Conservation (phyloP, 768 basidiomycete species). For the Rhizopogon vesiculosus region DNA sequence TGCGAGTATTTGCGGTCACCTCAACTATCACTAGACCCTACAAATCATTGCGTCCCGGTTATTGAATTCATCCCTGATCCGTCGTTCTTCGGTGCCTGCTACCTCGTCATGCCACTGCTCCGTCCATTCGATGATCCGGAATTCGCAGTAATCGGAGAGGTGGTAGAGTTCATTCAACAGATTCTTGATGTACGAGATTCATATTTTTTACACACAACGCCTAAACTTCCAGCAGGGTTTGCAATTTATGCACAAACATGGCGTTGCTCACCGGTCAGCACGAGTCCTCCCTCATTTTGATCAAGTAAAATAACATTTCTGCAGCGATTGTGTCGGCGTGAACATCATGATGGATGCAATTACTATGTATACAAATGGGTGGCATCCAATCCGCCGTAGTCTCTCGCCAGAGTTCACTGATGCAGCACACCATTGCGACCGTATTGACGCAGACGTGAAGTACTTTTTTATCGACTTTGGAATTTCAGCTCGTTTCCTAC, state of each 20-base stretch:
- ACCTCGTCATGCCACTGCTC: conserved; percentile 26
- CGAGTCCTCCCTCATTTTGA: background rate
- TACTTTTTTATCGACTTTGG: conserved; percentile 36
- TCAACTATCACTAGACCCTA: background rate
- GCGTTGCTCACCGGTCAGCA: conserved; percentile 31
- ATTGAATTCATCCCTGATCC: conserved; percentile 11
- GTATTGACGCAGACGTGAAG: conserved; percentile 19
- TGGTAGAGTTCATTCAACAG: conserved; percentile 23
- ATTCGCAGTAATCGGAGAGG: conserved; percentile 20
- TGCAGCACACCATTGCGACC: conserved; percentile 15
- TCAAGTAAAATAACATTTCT: background rate
- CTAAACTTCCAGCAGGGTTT: conserved; percentile 21
- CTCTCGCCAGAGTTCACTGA: conserved; percentile 9
- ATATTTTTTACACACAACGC: accelerated
- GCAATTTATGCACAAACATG: conserved; percentile 29
- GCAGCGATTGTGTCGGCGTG: conserved; percentile 18
- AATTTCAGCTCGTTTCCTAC: conserved; percentile 21
- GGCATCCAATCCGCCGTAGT: conserved; percentile 16
- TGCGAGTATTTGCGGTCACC: background rate
- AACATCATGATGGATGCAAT: conserved; percentile 31
- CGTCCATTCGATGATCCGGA: conserved; percentile 17
- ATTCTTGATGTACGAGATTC: conserved; percentile 16
- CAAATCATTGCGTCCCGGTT: conserved; percentile 23
- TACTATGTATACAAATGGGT: conserved; percentile 20
- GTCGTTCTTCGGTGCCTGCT: conserved; percentile 7